Conservation (phyloP, 2,329 filamentous ascomycete species). For the Basipetospora chlamydospora region DNA sequence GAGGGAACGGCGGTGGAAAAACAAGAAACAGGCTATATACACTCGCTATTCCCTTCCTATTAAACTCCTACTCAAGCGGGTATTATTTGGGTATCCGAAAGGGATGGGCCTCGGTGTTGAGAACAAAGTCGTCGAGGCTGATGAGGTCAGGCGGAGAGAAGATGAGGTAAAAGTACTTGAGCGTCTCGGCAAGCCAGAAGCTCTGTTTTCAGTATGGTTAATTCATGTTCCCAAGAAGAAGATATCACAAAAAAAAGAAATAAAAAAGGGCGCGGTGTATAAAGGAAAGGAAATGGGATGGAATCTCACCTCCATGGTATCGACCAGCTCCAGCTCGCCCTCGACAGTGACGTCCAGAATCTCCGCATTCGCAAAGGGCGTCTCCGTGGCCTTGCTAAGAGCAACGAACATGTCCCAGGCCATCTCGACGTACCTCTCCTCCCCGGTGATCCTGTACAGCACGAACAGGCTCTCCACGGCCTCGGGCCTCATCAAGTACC, state of each 20-base stretch:
- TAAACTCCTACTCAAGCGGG: too few species aligned
- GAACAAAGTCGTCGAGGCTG: constrained; percentile 52
- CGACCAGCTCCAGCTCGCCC: neutral
- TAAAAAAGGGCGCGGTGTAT: neutral
- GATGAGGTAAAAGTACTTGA: constrained; percentile 63
- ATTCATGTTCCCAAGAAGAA: neutral
- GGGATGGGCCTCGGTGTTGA: constrained; percentile 40
- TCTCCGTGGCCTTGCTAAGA: constrained; percentile 45
- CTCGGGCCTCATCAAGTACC: constrained; percentile 58
- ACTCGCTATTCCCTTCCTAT: too few species aligned
- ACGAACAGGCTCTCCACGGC: constrained; percentile 72
- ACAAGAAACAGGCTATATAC: too few species aligned
- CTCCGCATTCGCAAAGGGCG: constrained; percentile 48
- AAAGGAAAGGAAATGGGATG: neutral
- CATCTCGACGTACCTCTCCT: constrained; percentile 47
- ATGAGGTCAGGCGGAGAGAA: constrained; percentile 49
- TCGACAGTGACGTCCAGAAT: constrained; percentile 41
- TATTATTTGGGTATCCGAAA: too few species aligned
- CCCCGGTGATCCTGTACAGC: constrained; percentile 60
- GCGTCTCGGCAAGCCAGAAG: constrained; percentile 59
- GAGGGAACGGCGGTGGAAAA: too few species aligned
- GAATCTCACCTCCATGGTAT: constrained; percentile 6
- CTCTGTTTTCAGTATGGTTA: constrained; percentile 29
- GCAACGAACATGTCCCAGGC: constrained; percentile 63
- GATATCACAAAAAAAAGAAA: neutral